Evolutionary conservation across 2,329 filamentous ascomycete species (phyloP).

Genomic region (Parafenestella ontariensis): DNA sequence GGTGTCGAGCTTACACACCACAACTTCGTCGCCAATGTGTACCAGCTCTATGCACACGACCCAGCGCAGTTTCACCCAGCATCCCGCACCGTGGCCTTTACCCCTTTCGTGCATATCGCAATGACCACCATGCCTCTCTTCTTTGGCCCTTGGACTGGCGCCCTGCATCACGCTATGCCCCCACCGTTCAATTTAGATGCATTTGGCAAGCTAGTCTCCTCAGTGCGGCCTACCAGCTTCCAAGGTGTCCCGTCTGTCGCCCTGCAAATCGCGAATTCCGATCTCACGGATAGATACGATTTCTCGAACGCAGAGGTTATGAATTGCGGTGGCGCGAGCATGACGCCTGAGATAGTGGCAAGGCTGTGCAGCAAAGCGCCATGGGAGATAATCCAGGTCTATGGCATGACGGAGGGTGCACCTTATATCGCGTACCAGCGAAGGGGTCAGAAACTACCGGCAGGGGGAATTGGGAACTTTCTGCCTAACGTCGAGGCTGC

Average conservation of each 20-base stretch:
- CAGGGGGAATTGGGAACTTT: slow-evolving; percentile 68
- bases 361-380: slow-evolving; percentile 73
- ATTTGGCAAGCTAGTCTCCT: slow-evolving; percentile 58
- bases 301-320: slow-evolving; percentile 77
- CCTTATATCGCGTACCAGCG: slow-evolving; percentile 54
- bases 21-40: slow-evolving; percentile 33
- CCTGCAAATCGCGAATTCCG: slow-evolving; percentile 77
- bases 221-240: slow-evolving; percentile 52
- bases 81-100: slow-evolving; percentile 19
- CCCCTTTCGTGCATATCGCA: neutral
- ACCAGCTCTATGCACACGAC: slow-evolving; percentile 26
- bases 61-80: slow-evolving; percentile 12
- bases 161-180: slow-evolving; percentile 37
- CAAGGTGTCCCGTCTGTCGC: slow-evolving; percentile 78
- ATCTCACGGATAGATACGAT: slow-evolving; percentile 77
- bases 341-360: slow-evolving; percentile 69
- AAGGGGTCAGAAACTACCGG: slow-evolving; percentile 60
- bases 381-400: slow-evolving; percentile 59
- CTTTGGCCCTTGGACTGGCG: slow-evolving; percentile 55
- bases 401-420: slow-evolving; percentile 57
- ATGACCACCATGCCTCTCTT: slow-evolving; percentile 54
- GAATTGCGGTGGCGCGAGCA: slow-evolving; percentile 77
- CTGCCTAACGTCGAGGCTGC: slow-evolving; percentile 73
- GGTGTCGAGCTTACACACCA: slow-evolving; percentile 29
- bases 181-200: neutral